Evolutionary conservation across 352 stramenopile species (phyloP).

Genomic region (Pythium dissimile): DNA sequence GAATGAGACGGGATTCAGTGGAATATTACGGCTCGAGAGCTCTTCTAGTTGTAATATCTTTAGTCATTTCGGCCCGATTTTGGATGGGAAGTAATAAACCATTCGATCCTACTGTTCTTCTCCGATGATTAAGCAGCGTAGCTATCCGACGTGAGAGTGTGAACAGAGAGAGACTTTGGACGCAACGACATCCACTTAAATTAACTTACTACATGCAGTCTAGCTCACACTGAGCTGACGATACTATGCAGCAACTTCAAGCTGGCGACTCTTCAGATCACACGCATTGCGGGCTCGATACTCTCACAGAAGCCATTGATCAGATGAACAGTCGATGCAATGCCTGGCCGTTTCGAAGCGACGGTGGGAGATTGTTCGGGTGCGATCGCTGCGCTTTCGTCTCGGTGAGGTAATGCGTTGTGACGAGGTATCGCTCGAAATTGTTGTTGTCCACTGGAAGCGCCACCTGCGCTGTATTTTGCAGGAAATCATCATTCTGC

Average conservation of each 20-base stretch:
- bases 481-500: conserved; percentile 23
- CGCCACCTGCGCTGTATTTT: conserved; percentile 19
- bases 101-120: too few species aligned
- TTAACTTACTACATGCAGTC: neutral
- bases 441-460: conserved; percentile 28
- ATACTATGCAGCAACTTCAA: conserved; percentile 1
- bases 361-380: conserved; percentile 17
- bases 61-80: too few species aligned
- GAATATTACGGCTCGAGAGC: too few species aligned
- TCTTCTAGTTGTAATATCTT: too few species aligned
- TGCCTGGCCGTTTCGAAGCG: conserved; percentile 14
- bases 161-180: too few species aligned
- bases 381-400: conserved; percentile 15
- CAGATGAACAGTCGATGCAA: conserved; percentile 25
- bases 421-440: conserved; percentile 21
- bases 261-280: too few species aligned
- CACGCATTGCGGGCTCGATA: too few species aligned
- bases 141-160: too few species aligned
- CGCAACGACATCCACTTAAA: neutral
- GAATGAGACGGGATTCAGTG: too few species aligned
- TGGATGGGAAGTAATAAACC: too few species aligned
- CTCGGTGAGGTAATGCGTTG: conserved; percentile 19
- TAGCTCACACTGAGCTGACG: neutral
- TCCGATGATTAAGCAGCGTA: too few species aligned
- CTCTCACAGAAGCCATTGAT: too few species aligned